These are phyloP conservation scores for Chalciporus pseudorubinellus DNA, from an alignment of 768 basidiomycete species.

Conservation along the genomic window DNA sequence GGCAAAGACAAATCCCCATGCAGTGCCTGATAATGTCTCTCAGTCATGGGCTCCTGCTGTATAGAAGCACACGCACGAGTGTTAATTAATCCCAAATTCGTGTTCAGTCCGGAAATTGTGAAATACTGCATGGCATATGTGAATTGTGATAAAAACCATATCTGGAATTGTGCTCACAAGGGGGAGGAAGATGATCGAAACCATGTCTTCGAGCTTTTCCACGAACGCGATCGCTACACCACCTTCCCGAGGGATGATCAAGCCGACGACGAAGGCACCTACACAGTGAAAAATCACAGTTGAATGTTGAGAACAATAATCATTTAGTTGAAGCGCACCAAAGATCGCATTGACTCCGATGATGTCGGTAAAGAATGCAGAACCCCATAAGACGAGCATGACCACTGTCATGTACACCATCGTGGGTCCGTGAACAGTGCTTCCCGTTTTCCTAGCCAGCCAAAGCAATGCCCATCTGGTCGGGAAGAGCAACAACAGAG, in stretches of 20 bases:
- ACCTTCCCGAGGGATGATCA: conserved; percentile 85
- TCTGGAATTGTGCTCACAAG: conserved; percentile 49
- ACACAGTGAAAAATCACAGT: background rate
- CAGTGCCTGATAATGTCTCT: conserved; percentile 47
- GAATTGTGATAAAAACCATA: background rate
- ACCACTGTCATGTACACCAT: conserved; percentile 87
- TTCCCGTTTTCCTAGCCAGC: conserved; percentile 77
- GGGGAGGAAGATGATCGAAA: conserved; percentile 85
- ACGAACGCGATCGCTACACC: conserved; percentile 81
- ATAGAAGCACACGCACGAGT: conserved; percentile 43
- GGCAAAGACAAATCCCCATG: conserved; percentile 85
- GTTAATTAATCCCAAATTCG: conserved; percentile 82
- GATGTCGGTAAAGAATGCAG: conserved; percentile 90
- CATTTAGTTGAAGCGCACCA: conserved; percentile 40
- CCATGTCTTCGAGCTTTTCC: conserved; percentile 94
- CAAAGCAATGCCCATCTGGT: conserved; percentile 59
- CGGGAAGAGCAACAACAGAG: conserved; percentile 70
- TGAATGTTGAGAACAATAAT: background rate
- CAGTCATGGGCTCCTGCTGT: background rate
- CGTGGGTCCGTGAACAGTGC: conserved; percentile 77
- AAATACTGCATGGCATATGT: conserved; percentile 65
- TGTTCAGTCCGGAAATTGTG: conserved; percentile 89
- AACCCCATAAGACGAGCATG: conserved; percentile 77
- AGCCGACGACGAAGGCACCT: conserved; percentile 81
- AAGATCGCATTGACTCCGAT: conserved; percentile 96